Evolutionary conservation across 495 filamentous ascomycete species (phyloP).

Genomic region (Lindgomyces ingoldianus): DNA sequence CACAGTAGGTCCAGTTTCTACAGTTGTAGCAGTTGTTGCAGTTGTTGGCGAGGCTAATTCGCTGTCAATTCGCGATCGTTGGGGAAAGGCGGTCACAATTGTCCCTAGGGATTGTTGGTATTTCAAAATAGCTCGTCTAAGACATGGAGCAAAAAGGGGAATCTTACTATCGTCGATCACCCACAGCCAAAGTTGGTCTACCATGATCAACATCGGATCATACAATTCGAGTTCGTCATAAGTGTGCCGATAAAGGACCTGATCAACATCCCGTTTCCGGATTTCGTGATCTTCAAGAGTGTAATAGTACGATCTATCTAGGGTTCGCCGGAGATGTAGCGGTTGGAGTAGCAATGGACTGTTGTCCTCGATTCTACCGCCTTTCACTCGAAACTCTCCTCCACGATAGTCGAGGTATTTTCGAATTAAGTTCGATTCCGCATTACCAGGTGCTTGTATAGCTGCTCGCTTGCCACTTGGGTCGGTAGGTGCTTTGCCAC

Average conservation of each 20-base stretch:
- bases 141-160: neutral
- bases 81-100: neutral
- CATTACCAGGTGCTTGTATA: no score
- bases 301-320: conserved; percentile 5
- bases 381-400: no score
- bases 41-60: no score
- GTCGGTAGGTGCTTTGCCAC: no score
- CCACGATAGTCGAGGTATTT: neutral
- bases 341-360: neutral
- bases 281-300: neutral
- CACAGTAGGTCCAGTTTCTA: no score
- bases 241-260: conserved; percentile 5
- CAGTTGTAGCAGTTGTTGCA: no score
- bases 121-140: no score
- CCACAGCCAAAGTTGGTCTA: conserved; percentile 8
- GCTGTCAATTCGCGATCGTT: no score
- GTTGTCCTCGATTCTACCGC: neutral
- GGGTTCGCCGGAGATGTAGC: neutral
- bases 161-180: neutral
- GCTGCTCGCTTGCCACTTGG: no score
- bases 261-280: conserved; percentile 1
- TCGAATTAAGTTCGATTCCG: neutral
- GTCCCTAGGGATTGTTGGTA: neutral
- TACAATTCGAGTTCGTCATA: neutral
- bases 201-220: conserved; percentile 5